Evolutionary conservation across 1,284 basidiomycete genomes (phyloP), one percentile per base, ranked within the genome.

Genomic region (Agaricales sp.): DNA sequence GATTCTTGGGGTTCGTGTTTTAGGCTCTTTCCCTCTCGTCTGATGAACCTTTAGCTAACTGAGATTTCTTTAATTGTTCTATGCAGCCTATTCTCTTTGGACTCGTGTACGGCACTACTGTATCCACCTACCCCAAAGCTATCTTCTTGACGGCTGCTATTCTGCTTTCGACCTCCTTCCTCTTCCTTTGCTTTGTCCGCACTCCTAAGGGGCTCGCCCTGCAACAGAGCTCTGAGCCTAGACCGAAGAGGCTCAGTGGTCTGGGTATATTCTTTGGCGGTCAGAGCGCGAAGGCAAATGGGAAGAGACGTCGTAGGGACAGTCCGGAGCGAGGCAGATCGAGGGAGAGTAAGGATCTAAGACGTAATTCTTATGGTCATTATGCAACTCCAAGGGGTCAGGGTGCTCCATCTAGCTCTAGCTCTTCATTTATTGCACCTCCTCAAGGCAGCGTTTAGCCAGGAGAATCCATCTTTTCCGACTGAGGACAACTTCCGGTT

Each of bases 81-180:
- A 8, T 24, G 12, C 54, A 86, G 80, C 85, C 86, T 0, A 63
- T 87, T 58, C 49, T 87, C 8, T 88, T 88, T 57, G 84, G 80
- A 4, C 46, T 82, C 49, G 65, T 87, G 37, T 88, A 83, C 64
- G 75, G 77, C 54, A 64, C 61, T 49, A 85, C 83, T 2, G 83
- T 87, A 20, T 80, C 75, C 0, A 64, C 58, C 8, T 82, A 71
- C 58, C 84, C 84, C 16, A 80, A 79, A 62, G 70, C 80, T 2
- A 77, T 88, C 48, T 88, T 87, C 58, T 67, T 68, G 12, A 61
- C 70, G 18, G 80, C 80, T n/a, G 73, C 66, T 3, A 63, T 59
- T 16, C 66, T 86, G 30, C 60, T 80, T 26, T 52, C 75, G 22
- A 59, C 69, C 41, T 66, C 80, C 16, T 54, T 85, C 22, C 51